Evolutionary conservation across 768 basidiomycete genomes (phyloP).

Genomic region (Lentinula lateritia): DNA sequence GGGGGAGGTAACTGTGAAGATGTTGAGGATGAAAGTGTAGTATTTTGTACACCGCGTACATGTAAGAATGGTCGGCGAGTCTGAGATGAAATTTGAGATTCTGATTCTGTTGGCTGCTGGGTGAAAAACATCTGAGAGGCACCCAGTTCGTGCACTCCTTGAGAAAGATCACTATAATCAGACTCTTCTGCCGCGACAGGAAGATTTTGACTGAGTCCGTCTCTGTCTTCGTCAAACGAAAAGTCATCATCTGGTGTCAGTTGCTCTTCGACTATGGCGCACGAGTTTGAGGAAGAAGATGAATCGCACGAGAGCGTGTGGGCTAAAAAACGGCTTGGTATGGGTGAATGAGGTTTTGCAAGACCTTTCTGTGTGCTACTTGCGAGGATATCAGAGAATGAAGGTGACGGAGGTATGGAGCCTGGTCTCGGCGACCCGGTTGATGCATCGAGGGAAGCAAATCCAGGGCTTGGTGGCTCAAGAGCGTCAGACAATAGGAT

Average conservation of each 20-base stretch:
- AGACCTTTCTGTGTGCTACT: background rate
- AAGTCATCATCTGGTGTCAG: slow-evolving; percentile 1
- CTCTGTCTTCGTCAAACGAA: background rate
- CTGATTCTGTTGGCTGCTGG: background rate
- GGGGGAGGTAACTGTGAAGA: background rate
- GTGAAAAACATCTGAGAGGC: background rate
- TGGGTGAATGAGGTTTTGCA: background rate
- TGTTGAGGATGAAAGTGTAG: background rate
- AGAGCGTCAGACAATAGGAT: background rate
- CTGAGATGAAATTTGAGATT: background rate
- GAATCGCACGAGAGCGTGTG: background rate
- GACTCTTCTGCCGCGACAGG: background rate
- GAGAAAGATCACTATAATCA: background rate
- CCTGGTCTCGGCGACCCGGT: background rate
- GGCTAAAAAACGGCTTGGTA: background rate
- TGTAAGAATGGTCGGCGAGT: background rate
- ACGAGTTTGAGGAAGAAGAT: slow-evolving; percentile 3
- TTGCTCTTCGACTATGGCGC: background rate
- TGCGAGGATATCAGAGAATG: slow-evolving; percentile 5
- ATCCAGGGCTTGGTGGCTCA: slow-evolving; percentile 1
- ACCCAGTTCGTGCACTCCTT: background rate
- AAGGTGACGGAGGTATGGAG: slow-evolving; percentile 3
- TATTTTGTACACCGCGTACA: background rate
- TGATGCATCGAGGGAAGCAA: background rate
- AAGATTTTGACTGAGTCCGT: background rate